Percentiles rank a stretch among this genome's conserved stretches.
phyloP scores from a whole-genome alignment of 2,329 filamentous ascomycete genomes.

The Cercospora zeina region DNA sequence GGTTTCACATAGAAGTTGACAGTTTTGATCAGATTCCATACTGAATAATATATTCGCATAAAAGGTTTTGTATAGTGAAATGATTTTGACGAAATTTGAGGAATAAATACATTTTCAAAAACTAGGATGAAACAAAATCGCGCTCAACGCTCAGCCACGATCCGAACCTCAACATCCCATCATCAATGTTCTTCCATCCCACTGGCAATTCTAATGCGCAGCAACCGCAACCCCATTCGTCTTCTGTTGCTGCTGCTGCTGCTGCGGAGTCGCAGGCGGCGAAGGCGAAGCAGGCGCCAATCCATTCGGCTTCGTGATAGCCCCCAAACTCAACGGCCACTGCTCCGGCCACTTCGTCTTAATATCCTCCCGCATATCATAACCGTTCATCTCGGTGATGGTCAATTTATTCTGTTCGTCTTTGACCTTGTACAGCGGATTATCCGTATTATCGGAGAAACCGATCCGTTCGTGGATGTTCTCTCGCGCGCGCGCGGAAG shows the following conservation, averaged over 20 bases:
- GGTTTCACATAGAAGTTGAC: no score
- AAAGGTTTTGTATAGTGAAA: no score
- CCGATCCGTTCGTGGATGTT: conserved; percentile 50
- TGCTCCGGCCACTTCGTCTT: conserved; percentile 28
- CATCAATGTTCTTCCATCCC: no score
- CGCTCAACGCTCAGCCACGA: conserved; percentile 15
- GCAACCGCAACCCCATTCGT: conserved; percentile 14
- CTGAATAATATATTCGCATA: no score
- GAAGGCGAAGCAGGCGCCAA: not conserved
- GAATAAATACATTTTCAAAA: no score
- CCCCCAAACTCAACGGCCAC: conserved; percentile 20
- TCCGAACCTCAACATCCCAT: not conserved
- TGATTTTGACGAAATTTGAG: no score
- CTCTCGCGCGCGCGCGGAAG: conserved; percentile 40
- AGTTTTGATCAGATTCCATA: no score
- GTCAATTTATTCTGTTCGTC: conserved; percentile 63
- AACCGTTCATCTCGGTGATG: conserved; percentile 69
- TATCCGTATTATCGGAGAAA: conserved; percentile 62
- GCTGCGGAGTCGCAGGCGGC: not conserved
- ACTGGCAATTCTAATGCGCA: not conserved
- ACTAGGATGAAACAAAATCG: not conserved
- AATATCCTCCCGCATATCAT: conserved; percentile 39
- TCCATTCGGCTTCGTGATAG: conserved; percentile 16
- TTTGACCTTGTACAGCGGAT: conserved; percentile 61
- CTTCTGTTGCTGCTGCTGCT: not conserved